Base-by-base conservation (phyloP, 768 basidiomycete species). In the Podaxis pistillaris region DNA sequence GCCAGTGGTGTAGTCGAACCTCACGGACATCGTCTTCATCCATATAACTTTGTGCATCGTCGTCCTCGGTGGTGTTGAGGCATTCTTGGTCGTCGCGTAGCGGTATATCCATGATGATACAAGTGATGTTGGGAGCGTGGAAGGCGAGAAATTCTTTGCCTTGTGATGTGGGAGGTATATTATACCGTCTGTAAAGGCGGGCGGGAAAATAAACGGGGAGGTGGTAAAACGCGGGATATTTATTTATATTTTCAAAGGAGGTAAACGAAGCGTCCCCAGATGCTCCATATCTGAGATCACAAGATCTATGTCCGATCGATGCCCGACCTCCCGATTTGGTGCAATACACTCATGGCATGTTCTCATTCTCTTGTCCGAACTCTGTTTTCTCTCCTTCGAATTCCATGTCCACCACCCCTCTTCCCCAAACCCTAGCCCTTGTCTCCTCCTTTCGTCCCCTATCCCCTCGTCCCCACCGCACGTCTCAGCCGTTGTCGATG, bases 191-290 rank as follows among this genome's bases (percentile, higher is more conserved):
- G 46, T 19, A 15, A 22, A 53, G 28, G 33, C 26, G 30, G 60
- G 60, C 60, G 60, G 60, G 60, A 55, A 54, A 60, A 59, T 59
- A 51, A 51, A 24, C 58, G 49, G 49, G 59, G 15, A 58, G 49
- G 22, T 30, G 40, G 26, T 33, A 44, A 61, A 54, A 28, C 28
- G 52, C 26, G 46, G 24, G 38, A 59, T 38, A 50, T 59, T 59
- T 28, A 55, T 61, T 61, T 61, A 61, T 61, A 61, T 61, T 61
- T 61, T 51, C 8, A 11, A 17, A 50, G 47, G 36, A 49, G 37
- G 49, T 37, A 19, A 59, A 51, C 47, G 46, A 33, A 53, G 40
- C 6, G 37, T 33, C 15, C 49, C 49, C 49, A 50, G 26, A 50
- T 50, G 19, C 26, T 12, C 24, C 24, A 53, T 13, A 60, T 61